phyloP scores from a whole-genome alignment of 1,284 basidiomycete genomes.

The Puccinia novopanici region DNA sequence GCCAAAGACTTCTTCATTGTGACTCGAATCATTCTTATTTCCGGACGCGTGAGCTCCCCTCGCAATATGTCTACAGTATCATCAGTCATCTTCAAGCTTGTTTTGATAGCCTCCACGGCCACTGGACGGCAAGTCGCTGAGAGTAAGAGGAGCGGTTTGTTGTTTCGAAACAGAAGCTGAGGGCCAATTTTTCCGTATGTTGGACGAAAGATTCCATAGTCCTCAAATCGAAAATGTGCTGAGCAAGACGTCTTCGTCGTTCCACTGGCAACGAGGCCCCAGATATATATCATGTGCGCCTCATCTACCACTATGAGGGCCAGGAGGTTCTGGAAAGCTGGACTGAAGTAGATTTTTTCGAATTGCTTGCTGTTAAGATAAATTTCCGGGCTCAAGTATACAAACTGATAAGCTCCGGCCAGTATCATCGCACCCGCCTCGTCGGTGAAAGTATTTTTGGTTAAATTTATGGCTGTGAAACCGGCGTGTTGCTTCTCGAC shows the following conservation, averaged over 20 bases:
- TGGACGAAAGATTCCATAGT: neutral
- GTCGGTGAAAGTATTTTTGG: no score
- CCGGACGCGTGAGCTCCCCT: conserved; percentile 15
- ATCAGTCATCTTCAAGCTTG: neutral
- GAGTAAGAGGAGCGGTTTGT: neutral
- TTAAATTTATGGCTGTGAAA: no score
- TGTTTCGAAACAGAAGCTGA: no score
- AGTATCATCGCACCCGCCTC: no score
- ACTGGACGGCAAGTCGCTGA: conserved; percentile 2
- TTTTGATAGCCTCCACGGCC: conserved; percentile 7
- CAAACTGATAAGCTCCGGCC: conserved; percentile 4
- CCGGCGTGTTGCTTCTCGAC: no score
- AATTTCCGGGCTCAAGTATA: neutral
- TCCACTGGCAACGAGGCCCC: conserved; percentile 17
- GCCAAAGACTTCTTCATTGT: no score
- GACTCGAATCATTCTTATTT: conserved; percentile 3
- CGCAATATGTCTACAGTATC: no score
- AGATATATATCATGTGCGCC: no score
- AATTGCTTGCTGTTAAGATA: neutral
- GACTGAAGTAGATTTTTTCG: neutral
- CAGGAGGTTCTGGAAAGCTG: neutral
- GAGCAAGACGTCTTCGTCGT: neutral
- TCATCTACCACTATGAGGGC: conserved; percentile 1
- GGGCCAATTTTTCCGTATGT: conserved; percentile 15
- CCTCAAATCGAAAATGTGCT: conserved; percentile 4